Base-by-base conservation (phyloP, 192 early-diverging fungal genomes). In the Pilaira anomala region DNA sequence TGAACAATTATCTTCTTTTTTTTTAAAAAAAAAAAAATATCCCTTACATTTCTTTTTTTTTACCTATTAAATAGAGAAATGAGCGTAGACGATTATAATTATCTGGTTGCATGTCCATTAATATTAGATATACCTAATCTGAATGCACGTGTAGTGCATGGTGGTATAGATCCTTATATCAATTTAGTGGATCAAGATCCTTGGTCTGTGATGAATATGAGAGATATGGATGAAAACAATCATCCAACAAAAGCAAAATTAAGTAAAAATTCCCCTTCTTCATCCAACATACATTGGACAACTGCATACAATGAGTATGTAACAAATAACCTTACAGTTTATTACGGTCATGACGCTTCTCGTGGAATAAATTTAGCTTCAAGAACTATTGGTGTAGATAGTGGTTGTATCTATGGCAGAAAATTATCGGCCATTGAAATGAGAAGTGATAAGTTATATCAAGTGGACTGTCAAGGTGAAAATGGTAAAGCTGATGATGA, bases 261-360 rank as follows among this genome's bases (percentile, higher is more conserved):
- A 12, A 83, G 81, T 9, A 42, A 52, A 26, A 69, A 69, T 14
- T 79, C 76, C 73, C 54, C 63, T 0, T 51, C 40, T 1, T 21
- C 19, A 16, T 33, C 40, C 2, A 41, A 58, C 7, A 40, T 42
- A 19, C 16, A 46, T 46, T 36, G 33, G 33, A 36, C 33, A 9
- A 36, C 33, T 3, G 33, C 33, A 1, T 36, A 36, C 5, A 5
- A 36, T 36, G 11, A 9, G 7, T 36, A 36, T 36, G 11, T 1
- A 2, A 59, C 67, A 36, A 77, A 68, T 63, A 45, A 18, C 19
- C 56, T 74, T 28, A 71, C 73, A 26, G 65, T 88, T 13, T 80
- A 82, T 18, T 91, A 89, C 71, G 89, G 89, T 1, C 89, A 91
- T 68, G 87, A 85, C 58, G 87, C 89, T 24, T 65, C 78, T 6